Evolutionary conservation across 1,284 basidiomycete genomes (phyloP).

Genomic region (Erythrobasidium hasegawianum): DNA sequence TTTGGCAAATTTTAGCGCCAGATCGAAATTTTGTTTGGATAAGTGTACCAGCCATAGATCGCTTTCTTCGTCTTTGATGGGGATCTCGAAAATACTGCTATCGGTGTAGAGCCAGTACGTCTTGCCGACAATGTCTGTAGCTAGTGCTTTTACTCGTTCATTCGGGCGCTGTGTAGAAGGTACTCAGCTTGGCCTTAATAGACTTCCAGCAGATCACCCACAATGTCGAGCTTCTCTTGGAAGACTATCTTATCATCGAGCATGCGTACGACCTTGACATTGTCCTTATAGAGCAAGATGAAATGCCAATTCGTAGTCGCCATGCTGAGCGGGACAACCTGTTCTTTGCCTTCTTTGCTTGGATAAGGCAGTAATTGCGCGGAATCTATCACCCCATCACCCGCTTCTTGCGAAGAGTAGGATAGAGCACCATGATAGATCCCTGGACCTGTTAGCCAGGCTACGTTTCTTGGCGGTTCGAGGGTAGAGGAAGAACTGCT

Average conservation of each 20-base stretch:
- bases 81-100: slow-evolving; percentile 82
- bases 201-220: slow-evolving; percentile 52
- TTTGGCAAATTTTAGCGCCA: slow-evolving; percentile 76
- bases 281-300: slow-evolving; percentile 75
- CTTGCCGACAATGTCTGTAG: slow-evolving; percentile 75
- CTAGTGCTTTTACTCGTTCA: slow-evolving; percentile 68
- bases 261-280: slow-evolving; percentile 71
- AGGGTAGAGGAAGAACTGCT: slow-evolving; percentile 19
- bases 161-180: slow-evolving; percentile 48
- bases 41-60: slow-evolving; percentile 93
- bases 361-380: slow-evolving; percentile 53
- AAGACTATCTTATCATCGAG: slow-evolving; percentile 79
- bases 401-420: slow-evolving; percentile 52
- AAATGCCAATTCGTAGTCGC: slow-evolving; percentile 90
- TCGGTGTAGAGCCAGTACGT: slow-evolving; percentile 96
- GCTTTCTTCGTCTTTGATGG: slow-evolving; percentile 80
- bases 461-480: slow-evolving; percentile 60
- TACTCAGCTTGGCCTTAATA: background rate
- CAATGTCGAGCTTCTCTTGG: slow-evolving; percentile 76
- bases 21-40: slow-evolving; percentile 68
- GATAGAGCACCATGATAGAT: slow-evolving; percentile 63
- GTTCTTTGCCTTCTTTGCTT: slow-evolving; percentile 29
- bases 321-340: slow-evolving; percentile 65
- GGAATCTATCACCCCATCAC: slow-evolving; percentile 72
- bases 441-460: slow-evolving; percentile 86